Evolutionary conservation across 345 rosid species (phyloP).

Genomic region (Corchorus capsularis): DNA sequence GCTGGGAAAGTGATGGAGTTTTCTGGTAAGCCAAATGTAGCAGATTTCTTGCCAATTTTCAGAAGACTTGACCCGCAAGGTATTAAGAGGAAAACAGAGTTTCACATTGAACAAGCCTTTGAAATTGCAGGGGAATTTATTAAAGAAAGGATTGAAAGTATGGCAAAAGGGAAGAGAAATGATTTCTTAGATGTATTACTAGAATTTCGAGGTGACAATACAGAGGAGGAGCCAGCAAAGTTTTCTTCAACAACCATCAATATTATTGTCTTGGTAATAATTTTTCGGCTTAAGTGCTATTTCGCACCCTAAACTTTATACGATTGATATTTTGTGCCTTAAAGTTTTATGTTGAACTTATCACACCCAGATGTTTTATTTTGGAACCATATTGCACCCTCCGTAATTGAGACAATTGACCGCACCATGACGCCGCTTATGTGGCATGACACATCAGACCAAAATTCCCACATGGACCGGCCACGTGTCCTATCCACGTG

Average conservation of each 20-base stretch:
- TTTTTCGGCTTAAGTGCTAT: no score
- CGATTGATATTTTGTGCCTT: no score
- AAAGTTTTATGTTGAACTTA: no score
- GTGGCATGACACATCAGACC: no score
- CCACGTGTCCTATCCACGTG: no score
- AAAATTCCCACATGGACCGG: no score
- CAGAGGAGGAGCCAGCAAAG: slow-evolving; percentile 40
- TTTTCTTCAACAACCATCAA: slow-evolving; percentile 39
- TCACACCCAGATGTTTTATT: no score
- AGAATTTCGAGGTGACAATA: slow-evolving; percentile 68
- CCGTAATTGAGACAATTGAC: no score
- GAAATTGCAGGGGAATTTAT: slow-evolving; percentile 67
- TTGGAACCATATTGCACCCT: no score
- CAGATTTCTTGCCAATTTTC: slow-evolving; percentile 69
- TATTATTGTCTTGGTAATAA: no score
- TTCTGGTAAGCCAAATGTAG: slow-evolving; percentile 71
- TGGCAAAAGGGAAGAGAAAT: slow-evolving; percentile 36
- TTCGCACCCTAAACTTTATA: no score
- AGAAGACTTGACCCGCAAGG: slow-evolving; percentile 75
- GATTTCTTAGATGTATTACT: slow-evolving; percentile 78
- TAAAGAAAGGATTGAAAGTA: slow-evolving; percentile 48
- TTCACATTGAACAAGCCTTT: slow-evolving; percentile 64
- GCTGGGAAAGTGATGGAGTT: slow-evolving; percentile 78
- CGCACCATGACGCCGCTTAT: no score
- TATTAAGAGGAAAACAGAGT: slow-evolving; percentile 59